Evolutionary conservation across 768 basidiomycete genomes (phyloP).

Genomic region (Boletus vinaceobasis): DNA sequence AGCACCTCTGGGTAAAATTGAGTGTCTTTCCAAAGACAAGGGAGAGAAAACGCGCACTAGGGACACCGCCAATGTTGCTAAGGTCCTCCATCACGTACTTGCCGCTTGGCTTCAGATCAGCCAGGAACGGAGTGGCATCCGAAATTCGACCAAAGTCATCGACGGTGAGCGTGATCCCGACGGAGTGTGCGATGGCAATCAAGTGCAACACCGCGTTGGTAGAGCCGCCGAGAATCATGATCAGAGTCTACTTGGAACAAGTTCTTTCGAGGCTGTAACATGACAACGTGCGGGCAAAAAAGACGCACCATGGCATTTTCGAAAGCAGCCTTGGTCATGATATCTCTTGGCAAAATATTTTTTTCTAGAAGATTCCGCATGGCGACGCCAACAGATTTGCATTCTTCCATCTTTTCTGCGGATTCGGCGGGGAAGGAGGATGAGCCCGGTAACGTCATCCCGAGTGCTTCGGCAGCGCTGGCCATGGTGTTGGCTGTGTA

Average conservation of each 20-base stretch:
- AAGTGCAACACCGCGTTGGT: constrained; percentile 97
- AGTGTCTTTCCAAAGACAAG: neutral
- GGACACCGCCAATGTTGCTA: constrained; percentile 93
- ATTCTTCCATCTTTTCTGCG: constrained; percentile 83
- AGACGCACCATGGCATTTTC: constrained; percentile 90
- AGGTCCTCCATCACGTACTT: constrained; percentile 99
- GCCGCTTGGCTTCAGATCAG: constrained; percentile 95
- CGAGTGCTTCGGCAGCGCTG: constrained; percentile 89
- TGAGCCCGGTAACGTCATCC: constrained; percentile 96
- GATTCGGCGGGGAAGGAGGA: constrained; percentile 95
- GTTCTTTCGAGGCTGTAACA: constrained; percentile 5
- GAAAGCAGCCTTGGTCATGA: constrained; percentile 95
- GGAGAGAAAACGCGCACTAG: constrained; percentile 54
- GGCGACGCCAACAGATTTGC: constrained; percentile 70
- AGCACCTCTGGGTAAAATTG: constrained; percentile 60
- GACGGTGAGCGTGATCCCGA: constrained; percentile 81
- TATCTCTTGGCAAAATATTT: constrained; percentile 90
- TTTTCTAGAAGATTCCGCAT: constrained; percentile 87
- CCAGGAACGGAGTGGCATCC: constrained; percentile 90
- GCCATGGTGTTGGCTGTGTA: constrained; percentile 99
- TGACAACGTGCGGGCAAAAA: constrained; percentile 4
- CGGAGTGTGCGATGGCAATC: constrained; percentile 95
- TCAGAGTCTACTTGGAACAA: constrained; percentile 61
- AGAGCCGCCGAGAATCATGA: constrained; percentile 96
- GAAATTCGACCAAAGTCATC: constrained; percentile 95